Percentiles rank a stretch among this genome's conserved stretches.
These are phyloP conservation scores for Chernovozyma sophiae-reginae DNA, from an alignment of 1,139 yeast species.

Conservation along the genomic window DNA sequence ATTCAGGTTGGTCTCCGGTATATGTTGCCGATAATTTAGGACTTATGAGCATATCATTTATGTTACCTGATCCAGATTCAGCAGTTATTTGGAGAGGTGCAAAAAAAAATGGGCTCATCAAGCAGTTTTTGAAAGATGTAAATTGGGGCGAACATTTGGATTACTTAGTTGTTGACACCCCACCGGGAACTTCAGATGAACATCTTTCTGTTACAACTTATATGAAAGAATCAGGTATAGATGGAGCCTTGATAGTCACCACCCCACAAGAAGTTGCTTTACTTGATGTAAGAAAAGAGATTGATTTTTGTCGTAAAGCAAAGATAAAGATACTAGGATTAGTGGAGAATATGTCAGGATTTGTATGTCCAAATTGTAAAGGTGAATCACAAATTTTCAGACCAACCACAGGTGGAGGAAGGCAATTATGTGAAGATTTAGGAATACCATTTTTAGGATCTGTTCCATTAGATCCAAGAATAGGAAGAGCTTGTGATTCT, in stretches of 20 bases:
- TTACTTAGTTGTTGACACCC: constrained; percentile 89
- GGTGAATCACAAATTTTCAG: constrained; percentile 88
- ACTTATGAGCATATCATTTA: constrained; percentile 90
- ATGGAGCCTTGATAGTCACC: constrained; percentile 92
- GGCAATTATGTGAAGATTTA: constrained; percentile 73
- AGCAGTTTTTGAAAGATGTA: constrained; percentile 91
- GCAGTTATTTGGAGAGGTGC: constrained; percentile 98
- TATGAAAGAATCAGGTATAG: constrained; percentile 85
- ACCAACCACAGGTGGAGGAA: constrained; percentile 97
- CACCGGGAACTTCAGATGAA: constrained; percentile 98
- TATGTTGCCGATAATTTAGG: constrained; percentile 94
- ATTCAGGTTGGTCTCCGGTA: constrained; percentile 95
- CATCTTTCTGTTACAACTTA: constrained; percentile 87
- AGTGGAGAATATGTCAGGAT: constrained; percentile 98
- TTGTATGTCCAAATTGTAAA: constrained; percentile 92
- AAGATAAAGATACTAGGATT: constrained; percentile 80
- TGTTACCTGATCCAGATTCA: constrained; percentile 90
- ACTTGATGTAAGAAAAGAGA: constrained; percentile 91
- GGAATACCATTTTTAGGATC: constrained; percentile 78
- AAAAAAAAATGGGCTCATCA: constrained; percentile 88
- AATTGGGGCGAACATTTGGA: constrained; percentile 90
- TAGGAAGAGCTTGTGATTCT: constrained; percentile 81
- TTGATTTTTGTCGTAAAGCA: constrained; percentile 91
- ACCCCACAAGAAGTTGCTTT: constrained; percentile 98
- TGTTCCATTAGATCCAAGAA: constrained; percentile 94